Base-by-base conservation (phyloP, 2,329 filamentous ascomycete species). In the Acephala macrosclerotiorum region DNA sequence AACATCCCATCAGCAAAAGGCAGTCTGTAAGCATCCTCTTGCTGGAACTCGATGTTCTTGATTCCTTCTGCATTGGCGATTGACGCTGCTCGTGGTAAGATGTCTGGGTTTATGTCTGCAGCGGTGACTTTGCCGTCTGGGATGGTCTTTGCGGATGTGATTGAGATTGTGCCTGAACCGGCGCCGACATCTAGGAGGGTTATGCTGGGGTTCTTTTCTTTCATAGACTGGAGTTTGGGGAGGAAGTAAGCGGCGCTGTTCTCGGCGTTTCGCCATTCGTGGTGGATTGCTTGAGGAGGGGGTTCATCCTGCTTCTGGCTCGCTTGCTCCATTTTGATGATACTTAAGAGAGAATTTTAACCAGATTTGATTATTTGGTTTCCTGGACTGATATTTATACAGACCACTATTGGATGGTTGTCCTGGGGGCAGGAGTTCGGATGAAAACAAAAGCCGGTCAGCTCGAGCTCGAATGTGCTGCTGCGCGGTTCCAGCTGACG, bases 111-210 rank as follows among this genome's bases (percentile, higher is more conserved):
- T 0, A 77, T 78, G 60, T 83, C 81, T 29, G 83, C 59, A 35
- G 80, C 81, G 8, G 77, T 75, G 1, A 82, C 74, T 7, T 72
- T 67, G n/a, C 82, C 82, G 6, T 79, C 55, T 2, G 77, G 75
- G 1, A 80, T 80, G 64, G 79, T 76, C 38, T 76, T 75, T 51
- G 78, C 79, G 47, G 85, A 73, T 8, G 79, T 80, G 0, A 76
- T 75, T 3, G 82, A 81, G 70, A 85, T 84, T 35, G 80, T 83
- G 2, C 82, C 83, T 0, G 83, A 81, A 0, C 83, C 83, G 71
- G 82, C 83, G 60, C 82, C 82, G 36, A 83, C 75, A 67, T 84
- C 82, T 60, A 84, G 79, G 55, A 84, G 61, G 20, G 38, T 67
- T 51, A 70, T 49, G 57, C 65, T 36, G 33, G 69, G 66, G 40